Conservation (phyloP, 2,329 filamentous ascomycete species). For the Davidsoniella australis region DNA sequence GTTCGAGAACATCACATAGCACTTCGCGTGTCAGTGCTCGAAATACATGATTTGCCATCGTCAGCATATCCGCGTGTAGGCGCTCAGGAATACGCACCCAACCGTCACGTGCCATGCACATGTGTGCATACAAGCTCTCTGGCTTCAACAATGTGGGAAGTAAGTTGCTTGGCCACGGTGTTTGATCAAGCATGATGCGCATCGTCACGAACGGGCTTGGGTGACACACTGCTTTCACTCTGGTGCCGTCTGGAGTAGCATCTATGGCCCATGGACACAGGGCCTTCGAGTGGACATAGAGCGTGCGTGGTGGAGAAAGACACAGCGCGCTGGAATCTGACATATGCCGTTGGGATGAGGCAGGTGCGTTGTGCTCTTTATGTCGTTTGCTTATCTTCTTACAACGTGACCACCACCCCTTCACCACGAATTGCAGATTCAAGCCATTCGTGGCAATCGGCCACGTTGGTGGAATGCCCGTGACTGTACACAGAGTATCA, state of each 20-base stretch:
- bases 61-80: slow-evolving; percentile 4
- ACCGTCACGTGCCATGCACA: not conserved
- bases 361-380: too few relatives aligned
- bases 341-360: too few relatives aligned
- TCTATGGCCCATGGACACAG: too few relatives aligned
- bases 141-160: slow-evolving; percentile 2
- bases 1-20: not conserved
- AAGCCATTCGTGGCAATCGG: not conserved
- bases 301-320: too few relatives aligned
- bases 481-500: not conserved
- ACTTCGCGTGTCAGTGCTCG: not conserved
- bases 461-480: not conserved
- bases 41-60: slow-evolving; percentile 5
- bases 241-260: too few relatives aligned
- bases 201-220: slow-evolving; percentile 4
- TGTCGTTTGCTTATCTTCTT: too few relatives aligned
- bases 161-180: not conserved
- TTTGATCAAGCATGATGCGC: not conserved
- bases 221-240: not conserved
- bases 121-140: not conserved
- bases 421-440: not conserved
- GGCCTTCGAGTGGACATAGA: too few relatives aligned
- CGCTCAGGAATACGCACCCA: slow-evolving; percentile 8
- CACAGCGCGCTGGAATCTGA: too few relatives aligned
- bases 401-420: slow-evolving; percentile 5